A percentile compares a stretch with the other conserved stretches of the same genome.
Evolutionary conservation across 2,329 filamentous ascomycete species (phyloP).

Genomic region (Exserohilum turcica): DNA sequence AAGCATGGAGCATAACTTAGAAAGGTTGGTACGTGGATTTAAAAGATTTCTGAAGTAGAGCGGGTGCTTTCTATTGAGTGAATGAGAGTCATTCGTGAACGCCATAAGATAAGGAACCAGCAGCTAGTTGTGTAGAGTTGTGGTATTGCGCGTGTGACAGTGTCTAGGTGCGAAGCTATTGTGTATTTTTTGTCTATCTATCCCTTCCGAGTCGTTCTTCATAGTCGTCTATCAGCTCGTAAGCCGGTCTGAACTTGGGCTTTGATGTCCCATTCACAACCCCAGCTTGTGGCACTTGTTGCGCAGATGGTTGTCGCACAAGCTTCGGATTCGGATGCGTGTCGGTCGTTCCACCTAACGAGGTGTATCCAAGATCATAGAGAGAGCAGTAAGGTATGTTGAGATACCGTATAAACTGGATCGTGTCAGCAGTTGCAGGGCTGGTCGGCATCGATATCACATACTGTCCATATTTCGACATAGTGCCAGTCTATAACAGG

Average conservation of each 20-base stretch:
- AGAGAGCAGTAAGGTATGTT: constrained; percentile 82
- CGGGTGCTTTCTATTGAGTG: background rate
- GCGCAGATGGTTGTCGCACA: constrained; percentile 32
- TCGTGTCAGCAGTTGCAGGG: background rate
- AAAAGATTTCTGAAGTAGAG: background rate
- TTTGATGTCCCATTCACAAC: constrained; percentile 23
- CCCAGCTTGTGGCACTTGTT: constrained; percentile 18
- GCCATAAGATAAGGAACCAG: background rate
- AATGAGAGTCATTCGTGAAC: background rate
- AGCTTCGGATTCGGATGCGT: constrained; percentile 83
- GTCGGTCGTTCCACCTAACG: constrained; percentile 85
- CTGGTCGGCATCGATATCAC: constrained; percentile 42
- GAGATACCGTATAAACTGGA: constrained; percentile 77
- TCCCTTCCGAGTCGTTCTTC: constrained; percentile 49
- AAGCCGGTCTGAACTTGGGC: constrained; percentile 46
- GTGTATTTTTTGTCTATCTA: constrained; percentile 23
- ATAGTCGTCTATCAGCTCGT: constrained; percentile 49
- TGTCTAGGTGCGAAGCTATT: background rate
- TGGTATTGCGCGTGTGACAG: background rate
- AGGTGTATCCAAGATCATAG: constrained; percentile 90
- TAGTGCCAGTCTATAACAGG: constrained; percentile 99
- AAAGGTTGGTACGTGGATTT: too few species aligned
- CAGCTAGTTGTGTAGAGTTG: background rate
- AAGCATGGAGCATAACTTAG: background rate
- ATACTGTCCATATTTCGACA: constrained; percentile 88